These are phyloP conservation scores for Perkinsus olseni DNA, from an alignment of 169 alveolate genomes.

Conservation along the genomic window DNA sequence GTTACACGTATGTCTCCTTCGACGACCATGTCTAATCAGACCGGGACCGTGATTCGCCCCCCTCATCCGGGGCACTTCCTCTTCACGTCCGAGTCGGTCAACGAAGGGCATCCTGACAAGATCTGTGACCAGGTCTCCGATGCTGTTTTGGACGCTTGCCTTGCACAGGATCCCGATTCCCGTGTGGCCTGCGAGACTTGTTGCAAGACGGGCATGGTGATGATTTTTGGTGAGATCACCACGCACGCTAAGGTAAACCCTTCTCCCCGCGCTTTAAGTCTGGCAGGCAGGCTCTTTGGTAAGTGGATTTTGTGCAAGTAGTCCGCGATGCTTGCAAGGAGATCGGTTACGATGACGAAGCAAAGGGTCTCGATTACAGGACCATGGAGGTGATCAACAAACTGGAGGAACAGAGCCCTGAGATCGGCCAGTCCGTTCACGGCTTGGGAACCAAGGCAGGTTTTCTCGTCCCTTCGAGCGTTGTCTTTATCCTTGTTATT, in stretches of 20 bases:
- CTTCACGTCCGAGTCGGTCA: constrained; percentile 97
- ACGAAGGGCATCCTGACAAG: constrained; percentile 99
- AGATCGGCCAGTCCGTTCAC: constrained; percentile 94
- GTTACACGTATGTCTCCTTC: background rate
- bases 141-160: constrained; percentile 97
- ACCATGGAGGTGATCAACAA: constrained; percentile 83
- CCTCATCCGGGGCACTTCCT: constrained; percentile 64
- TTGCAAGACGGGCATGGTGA: constrained; percentile 76
- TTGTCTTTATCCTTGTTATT: background rate
- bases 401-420: constrained; percentile 87
- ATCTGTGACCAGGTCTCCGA: constrained; percentile 98
- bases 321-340: constrained; percentile 86
- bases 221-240: constrained; percentile 96
- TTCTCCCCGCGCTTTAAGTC: background rate
- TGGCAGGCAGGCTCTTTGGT: too few species aligned
- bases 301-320: constrained; percentile 79
- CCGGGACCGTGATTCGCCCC: constrained; percentile 1
- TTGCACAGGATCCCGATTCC: constrained; percentile 68
- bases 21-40: background rate
- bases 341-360: constrained; percentile 77
- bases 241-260: constrained; percentile 64
- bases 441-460: constrained; percentile 31
- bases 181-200: constrained; percentile 87
- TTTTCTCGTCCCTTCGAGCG: background rate
- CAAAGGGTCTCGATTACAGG: constrained; percentile 89